phyloP scores from a whole-genome alignment of 2,329 filamentous ascomycete species.

The Fusarium multiceps region DNA sequence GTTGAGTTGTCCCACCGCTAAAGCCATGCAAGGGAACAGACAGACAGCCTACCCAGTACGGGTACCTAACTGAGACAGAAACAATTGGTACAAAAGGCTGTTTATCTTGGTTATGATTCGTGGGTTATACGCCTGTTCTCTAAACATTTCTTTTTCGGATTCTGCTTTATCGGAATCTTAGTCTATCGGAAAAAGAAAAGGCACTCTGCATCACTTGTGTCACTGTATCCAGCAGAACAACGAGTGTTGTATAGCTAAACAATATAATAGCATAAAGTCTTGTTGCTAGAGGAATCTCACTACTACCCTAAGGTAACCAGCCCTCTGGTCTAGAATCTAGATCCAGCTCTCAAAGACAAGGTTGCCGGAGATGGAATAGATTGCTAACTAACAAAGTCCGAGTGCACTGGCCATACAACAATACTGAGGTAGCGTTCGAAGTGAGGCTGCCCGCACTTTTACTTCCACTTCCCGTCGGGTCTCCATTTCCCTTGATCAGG shows the following conservation, averaged over 20 bases:
- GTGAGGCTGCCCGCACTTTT: slow-evolving; percentile 20
- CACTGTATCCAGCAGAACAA: neutral
- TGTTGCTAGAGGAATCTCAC: slow-evolving; percentile 5
- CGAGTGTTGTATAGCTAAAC: neutral
- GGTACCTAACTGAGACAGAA: slow-evolving; percentile 17
- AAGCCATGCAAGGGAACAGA: slow-evolving; percentile 17
- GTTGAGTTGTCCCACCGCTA: slow-evolving; percentile 31
- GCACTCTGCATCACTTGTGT: slow-evolving; percentile 10
- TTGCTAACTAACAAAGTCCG: neutral
- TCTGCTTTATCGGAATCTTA: slow-evolving; percentile 4
- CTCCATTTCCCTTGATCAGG: slow-evolving; percentile 18
- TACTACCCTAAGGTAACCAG: neutral
- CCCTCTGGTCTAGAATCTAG: slow-evolving; percentile 1
- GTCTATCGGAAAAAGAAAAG: slow-evolving; percentile 1
- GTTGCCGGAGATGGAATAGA: slow-evolving; percentile 10
- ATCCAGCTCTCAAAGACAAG: neutral
- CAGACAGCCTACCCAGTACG: neutral
- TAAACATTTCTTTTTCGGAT: neutral
- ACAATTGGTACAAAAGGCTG: slow-evolving; percentile 7
- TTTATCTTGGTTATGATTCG: neutral
- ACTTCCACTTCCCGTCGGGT: slow-evolving; percentile 3
- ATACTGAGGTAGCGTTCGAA: slow-evolving; percentile 9
- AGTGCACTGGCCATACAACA: slow-evolving; percentile 20
- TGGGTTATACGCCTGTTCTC: neutral
- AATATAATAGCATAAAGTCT: neutral